Conservation (phyloP, 179 eudicot species). For the Beta lomatogona region DNA sequence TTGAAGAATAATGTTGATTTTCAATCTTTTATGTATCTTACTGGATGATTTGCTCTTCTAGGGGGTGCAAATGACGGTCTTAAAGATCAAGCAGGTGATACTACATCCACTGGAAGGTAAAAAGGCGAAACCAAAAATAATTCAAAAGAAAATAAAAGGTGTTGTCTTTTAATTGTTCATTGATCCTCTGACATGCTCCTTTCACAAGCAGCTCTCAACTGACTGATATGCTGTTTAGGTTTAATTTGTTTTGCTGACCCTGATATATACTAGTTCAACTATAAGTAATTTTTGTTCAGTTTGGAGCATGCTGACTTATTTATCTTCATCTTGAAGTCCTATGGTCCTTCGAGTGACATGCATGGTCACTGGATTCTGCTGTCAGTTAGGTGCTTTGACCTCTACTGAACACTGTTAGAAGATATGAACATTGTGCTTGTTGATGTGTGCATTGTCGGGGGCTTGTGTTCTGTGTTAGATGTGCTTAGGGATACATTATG, state of each 20-base stretch:
- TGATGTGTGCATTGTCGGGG: too few relatives aligned
- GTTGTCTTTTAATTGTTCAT: background rate
- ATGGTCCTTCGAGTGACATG: background rate
- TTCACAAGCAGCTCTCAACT: background rate
- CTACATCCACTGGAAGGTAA: constrained; percentile 56
- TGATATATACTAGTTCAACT: background rate
- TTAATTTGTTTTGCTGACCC: background rate
- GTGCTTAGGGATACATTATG: too few relatives aligned
- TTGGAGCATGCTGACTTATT: background rate
- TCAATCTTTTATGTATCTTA: constrained; percentile 14
- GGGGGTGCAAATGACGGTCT: constrained; percentile 39
- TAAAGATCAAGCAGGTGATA: constrained; percentile 42
- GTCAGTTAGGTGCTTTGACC: too few relatives aligned
- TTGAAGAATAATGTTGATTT: background rate
- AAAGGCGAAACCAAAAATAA: constrained; percentile 25
- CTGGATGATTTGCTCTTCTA: constrained; percentile 32
- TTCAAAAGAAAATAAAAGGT: background rate
- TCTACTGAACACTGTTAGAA: background rate
- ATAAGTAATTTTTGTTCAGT: background rate
- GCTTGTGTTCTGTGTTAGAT: too few relatives aligned
- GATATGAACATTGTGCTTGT: background rate
- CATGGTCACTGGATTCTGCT: background rate
- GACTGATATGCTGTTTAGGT: background rate
- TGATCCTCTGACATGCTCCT: background rate
- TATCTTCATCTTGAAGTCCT: background rate